Conservation (phyloP, 495 filamentous ascomycete species). For the Amniculicola lignicola region DNA sequence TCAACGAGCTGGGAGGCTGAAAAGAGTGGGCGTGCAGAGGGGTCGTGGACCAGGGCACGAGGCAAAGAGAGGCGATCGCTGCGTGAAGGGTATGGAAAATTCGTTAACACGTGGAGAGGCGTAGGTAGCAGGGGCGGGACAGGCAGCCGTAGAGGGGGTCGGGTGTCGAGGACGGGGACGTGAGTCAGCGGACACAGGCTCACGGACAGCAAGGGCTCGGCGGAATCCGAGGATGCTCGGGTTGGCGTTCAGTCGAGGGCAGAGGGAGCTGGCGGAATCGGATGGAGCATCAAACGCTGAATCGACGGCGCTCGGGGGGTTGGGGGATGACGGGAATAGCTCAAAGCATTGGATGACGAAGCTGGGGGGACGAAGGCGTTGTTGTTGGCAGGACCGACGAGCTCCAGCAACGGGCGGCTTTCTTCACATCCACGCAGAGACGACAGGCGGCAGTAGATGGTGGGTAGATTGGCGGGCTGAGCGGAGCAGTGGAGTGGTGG, state of each 20-base stretch:
- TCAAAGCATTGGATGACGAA: constrained; percentile 26
- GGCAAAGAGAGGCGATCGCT: constrained; percentile 27
- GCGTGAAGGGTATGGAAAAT: constrained; percentile 31
- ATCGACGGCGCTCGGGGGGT: neutral
- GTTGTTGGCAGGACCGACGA: constrained; percentile 22
- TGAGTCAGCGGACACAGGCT: constrained; percentile 34
- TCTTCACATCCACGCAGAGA: constrained; percentile 30
- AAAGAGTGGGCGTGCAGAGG: constrained; percentile 9
- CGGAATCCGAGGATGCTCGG: constrained; percentile 19
- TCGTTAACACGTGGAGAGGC: constrained; percentile 36
- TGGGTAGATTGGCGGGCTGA: constrained; percentile 9
- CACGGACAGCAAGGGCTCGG: constrained; percentile 30
- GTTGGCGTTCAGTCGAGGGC: constrained; percentile 27
- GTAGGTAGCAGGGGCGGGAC: no score
- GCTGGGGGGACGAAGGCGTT: constrained; percentile 1
- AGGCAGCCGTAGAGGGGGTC: constrained; percentile 9
- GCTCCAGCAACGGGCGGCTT: constrained; percentile 17
- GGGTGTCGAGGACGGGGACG: constrained; percentile 13
- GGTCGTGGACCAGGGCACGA: constrained; percentile 14
- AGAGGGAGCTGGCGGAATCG: constrained; percentile 18
- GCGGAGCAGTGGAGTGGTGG: constrained; percentile 2
- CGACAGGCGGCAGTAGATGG: constrained; percentile 27
- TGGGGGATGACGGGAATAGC: constrained; percentile 1
- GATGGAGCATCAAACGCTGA: constrained; percentile 31
- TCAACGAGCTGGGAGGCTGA: constrained; percentile 31